A percentile compares a stretch with the other conserved stretches of the same genome.
Evolutionary conservation across 768 basidiomycete species (phyloP).

Genomic region (Jaapia argillacea): DNA sequence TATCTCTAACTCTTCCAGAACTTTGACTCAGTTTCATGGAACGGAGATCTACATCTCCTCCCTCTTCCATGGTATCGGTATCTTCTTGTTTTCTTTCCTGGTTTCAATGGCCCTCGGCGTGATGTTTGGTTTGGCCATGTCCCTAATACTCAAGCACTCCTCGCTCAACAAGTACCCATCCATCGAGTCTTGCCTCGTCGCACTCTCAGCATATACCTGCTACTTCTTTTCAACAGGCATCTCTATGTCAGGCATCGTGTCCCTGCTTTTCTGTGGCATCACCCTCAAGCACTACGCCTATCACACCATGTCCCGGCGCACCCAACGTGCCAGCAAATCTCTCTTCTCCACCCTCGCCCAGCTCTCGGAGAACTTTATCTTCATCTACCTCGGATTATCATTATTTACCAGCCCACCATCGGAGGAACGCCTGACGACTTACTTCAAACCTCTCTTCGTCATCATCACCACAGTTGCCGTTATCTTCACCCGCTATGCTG

Average conservation of each 20-base stretch:
- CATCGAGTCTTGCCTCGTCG: slow-evolving; percentile 95
- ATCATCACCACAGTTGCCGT: slow-evolving; percentile 86
- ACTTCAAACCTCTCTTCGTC: slow-evolving; percentile 95
- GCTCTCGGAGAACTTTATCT: slow-evolving; percentile 97
- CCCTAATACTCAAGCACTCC: slow-evolving; percentile 90
- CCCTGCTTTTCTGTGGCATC: slow-evolving; percentile 95
- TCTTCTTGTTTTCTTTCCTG: slow-evolving; percentile 92
- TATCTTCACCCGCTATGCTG: slow-evolving; percentile 88
- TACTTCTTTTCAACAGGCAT: slow-evolving; percentile 99
- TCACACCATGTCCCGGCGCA: slow-evolving; percentile 95
- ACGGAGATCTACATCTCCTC: slow-evolving; percentile 79
- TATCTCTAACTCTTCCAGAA: slow-evolving; percentile 35
- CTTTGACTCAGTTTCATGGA: slow-evolving; percentile 86
- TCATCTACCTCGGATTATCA: slow-evolving; percentile 94
- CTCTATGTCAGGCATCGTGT: slow-evolving; percentile 93
- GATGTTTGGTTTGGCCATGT: slow-evolving; percentile 82
- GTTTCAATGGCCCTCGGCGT: slow-evolving; percentile 94
- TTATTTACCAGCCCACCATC: slow-evolving; percentile 88
- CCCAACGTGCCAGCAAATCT: slow-evolving; percentile 91
- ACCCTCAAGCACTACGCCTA: slow-evolving; percentile 99
- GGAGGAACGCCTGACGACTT: slow-evolving; percentile 65
- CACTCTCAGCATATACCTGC: slow-evolving; percentile 89
- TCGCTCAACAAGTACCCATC: slow-evolving; percentile 79
- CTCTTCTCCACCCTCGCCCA: slow-evolving; percentile 92
- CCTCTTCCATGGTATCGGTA: slow-evolving; percentile 93